Base-by-base conservation (phyloP, 2,329 filamentous ascomycete genomes). In the Arthrobotrys pseudoclavata region DNA sequence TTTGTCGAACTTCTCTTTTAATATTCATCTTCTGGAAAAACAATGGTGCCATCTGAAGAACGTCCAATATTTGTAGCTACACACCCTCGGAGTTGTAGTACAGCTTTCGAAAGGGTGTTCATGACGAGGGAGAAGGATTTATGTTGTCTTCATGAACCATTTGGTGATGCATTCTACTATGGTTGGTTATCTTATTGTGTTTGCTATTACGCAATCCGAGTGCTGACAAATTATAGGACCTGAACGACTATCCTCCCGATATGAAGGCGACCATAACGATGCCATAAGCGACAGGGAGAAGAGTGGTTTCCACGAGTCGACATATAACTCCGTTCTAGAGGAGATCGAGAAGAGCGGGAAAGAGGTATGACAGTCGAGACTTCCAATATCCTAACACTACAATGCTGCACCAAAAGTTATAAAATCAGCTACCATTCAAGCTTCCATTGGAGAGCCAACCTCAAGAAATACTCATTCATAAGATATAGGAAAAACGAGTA, bases 41-140 rank as follows among this genome's bases (percentile, higher is more conserved):
- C 3, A 67, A 45, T 61, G 72, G 15, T 31, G 4, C 29, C 18
- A 90, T 83, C 22, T 7, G 29, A 67, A 50, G 20, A 67, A 15
- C 61, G 22, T 63, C 91, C 92, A 45, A 92, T 98, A 84, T 98
- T 98, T 84, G 90, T 96, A 82, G 93, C 91, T 72, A 98, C 96
- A 82, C 95, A 98, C 85, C 96, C 96, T 40, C 88, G 96, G 84
- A 93, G 95, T 80, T 97, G 94, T 86, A 97, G 94, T 71, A 98
- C 96, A 60, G 96, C 96, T 31, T 99, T 98, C 86, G 96, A 99
- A 87, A 88, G 95, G 84, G 95, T 98, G 80, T 98, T 99, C 84
- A 97, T 98, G 95, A 97, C 94, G 81, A 91, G 93, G 81, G 89
- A 89, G 81, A 91, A 97, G 82, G 90, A 87, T 67, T 88, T 98